phyloP scores from a whole-genome alignment of 495 filamentous ascomycete species.

The Darksidea phi region DNA sequence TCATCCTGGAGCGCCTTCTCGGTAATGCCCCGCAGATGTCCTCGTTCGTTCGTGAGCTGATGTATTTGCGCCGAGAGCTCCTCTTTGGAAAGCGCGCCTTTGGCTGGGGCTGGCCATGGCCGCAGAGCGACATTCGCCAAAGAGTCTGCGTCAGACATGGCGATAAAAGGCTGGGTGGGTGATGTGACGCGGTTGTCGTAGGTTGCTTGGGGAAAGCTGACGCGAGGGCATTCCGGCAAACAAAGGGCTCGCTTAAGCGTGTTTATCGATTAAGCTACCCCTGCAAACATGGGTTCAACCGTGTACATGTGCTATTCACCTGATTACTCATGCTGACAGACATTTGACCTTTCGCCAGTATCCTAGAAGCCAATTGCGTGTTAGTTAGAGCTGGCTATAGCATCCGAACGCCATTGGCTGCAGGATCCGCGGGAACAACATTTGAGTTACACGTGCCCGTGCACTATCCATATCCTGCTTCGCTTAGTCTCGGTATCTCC shows the following conservation, averaged over 20 bases:
- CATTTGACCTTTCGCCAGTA: background rate
- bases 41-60: slow-evolving; percentile 39
- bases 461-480: background rate
- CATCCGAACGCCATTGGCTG: background rate
- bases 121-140: slow-evolving; percentile 26
- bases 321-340: too few species aligned
- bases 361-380: background rate
- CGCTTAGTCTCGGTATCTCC: background rate
- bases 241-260: background rate
- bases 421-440: background rate
- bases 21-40: slow-evolving; percentile 42
- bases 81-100: slow-evolving; percentile 15
- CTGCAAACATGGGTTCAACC: background rate
- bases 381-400: background rate
- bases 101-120: slow-evolving; percentile 37
- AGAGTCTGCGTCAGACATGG: slow-evolving; percentile 15
- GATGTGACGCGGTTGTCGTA: background rate
- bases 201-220: slow-evolving; percentile 8
- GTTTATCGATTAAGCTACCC: slow-evolving; percentile 15
- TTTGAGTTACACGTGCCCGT: background rate
- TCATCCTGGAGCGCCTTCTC: slow-evolving; percentile 60
- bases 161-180: background rate
- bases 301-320: too few species aligned
- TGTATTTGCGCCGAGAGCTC: slow-evolving; percentile 32
- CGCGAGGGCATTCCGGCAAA: background rate